Evolutionary conservation across 768 basidiomycete species (phyloP).

Genomic region (Naganishia friedmannii): DNA sequence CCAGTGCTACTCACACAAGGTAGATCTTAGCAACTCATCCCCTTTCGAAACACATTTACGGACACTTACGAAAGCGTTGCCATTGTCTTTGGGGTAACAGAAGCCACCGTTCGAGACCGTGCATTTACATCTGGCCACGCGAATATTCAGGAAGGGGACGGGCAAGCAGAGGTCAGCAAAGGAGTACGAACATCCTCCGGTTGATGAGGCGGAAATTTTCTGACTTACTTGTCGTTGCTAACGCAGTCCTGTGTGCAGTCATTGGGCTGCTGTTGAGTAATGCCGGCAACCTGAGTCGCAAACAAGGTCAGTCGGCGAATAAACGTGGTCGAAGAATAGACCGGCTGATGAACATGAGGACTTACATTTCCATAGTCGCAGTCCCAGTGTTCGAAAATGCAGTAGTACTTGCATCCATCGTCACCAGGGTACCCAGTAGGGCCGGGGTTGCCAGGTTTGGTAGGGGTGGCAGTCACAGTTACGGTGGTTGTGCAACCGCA

Average conservation of each 20-base stretch:
- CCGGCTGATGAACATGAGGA: too few relatives aligned
- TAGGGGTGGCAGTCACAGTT: too few relatives aligned
- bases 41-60: not conserved
- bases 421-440: too few relatives aligned
- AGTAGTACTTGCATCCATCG: too few relatives aligned
- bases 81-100: not conserved
- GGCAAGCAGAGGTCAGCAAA: too few relatives aligned
- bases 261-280: too few relatives aligned
- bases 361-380: not conserved
- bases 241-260: not conserved
- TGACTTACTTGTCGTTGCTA: not conserved
- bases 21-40: not conserved
- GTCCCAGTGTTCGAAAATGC: not conserved
- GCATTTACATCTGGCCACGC: not conserved
- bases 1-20: not conserved
- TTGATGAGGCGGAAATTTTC: not conserved
- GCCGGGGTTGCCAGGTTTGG: too few relatives aligned
- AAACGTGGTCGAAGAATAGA: too few relatives aligned
- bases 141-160: too few relatives aligned
- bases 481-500: too few relatives aligned
- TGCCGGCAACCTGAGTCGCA: too few relatives aligned
- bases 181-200: not conserved
- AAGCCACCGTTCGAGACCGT: not conserved
- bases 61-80: not conserved
- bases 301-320: too few relatives aligned